A percentile compares a stretch with the other conserved stretches of the same genome.
phyloP scores from a whole-genome alignment of 352 stramenopile genomes.

The Phytophthora podocarpi region DNA sequence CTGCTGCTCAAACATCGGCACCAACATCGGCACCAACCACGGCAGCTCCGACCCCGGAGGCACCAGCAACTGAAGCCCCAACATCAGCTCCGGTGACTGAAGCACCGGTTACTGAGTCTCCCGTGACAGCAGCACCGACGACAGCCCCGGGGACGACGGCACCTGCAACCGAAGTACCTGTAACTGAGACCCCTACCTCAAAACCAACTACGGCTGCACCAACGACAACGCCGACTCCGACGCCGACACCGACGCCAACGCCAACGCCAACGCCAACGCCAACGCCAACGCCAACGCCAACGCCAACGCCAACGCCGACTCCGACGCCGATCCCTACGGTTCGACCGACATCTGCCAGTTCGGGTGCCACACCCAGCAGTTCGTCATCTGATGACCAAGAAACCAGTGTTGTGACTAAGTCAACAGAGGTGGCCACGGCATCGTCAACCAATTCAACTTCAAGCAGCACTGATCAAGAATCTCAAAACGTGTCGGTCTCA shows the following conservation, averaged over 20 bases:
- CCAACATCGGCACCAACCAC: too few species aligned
- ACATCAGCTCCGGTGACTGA: neutral
- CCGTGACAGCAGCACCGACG: neutral
- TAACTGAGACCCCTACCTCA: too few species aligned
- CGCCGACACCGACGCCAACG: neutral
- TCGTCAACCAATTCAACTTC: conserved; percentile 4
- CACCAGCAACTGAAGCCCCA: conserved; percentile 1
- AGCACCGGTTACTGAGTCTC: neutral
- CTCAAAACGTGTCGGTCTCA: neutral
- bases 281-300: too few species aligned
- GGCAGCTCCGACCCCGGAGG: too few species aligned
- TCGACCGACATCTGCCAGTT: conserved; percentile 10
- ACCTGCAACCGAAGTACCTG: neutral
- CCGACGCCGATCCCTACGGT: neutral
- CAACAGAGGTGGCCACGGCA: too few species aligned
- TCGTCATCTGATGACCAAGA: neutral
- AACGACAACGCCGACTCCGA: neutral
- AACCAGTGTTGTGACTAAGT: neutral
- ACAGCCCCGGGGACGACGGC: neutral
- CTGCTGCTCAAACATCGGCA: neutral
- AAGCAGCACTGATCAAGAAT: neutral
- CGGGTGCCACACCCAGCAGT: neutral
- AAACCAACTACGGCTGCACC: neutral
- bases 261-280: too few species aligned
- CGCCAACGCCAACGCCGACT: neutral